Evolutionary conservation across 441 rosid genomes (phyloP), one percentile per base, ranked within the genome.

Genomic region (Aquilaria agallochum): DNA sequence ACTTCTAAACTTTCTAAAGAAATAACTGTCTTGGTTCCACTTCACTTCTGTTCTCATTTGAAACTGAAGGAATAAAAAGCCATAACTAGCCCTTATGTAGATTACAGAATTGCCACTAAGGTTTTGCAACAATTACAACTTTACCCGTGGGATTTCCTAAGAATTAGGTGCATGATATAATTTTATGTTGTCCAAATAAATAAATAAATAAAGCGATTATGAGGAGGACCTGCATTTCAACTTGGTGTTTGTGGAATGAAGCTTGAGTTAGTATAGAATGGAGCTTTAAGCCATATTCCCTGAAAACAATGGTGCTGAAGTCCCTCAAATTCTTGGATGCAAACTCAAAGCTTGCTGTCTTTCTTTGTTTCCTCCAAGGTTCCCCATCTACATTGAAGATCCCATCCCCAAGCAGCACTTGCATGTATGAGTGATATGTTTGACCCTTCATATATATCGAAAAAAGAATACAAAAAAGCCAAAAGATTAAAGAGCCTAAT

Each of bases 261-360:
- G 84, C 86, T 47, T 76, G 78, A 14, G 51, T 59, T 20, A 87
- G 80, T 52, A 83, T 77, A 6, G 62, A 32, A 32, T 73, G 79
- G 59, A 84, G 86, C 67, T 78, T 76, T 60, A 91, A 72, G 76
- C 94, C 84, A 65, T 84, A 89, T 12, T 94, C 97, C 68, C 89
- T 83, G 76, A 94, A 94, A 55, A 94, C 96, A n/a, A 76, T 69
- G n/a, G 93, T 84, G 74, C 97, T 94, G 65, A 87, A 88, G 64
- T 88, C 97, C 73, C 90, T 87, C n/a, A 87, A 78, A 74, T 91
- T 94, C 87, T 89, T 94, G 58, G 99, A 94, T 57, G 99, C 97
- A 62, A 94, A 91, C 69, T 94, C 95, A 40, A 94, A 91, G 68
- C 99, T 94, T 9, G 99, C 97, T 0, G 97, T 86, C 80, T 94